Evolutionary conservation across 768 basidiomycete genomes (phyloP).

Genomic region (Hygrophoropsis aurantiaca): DNA sequence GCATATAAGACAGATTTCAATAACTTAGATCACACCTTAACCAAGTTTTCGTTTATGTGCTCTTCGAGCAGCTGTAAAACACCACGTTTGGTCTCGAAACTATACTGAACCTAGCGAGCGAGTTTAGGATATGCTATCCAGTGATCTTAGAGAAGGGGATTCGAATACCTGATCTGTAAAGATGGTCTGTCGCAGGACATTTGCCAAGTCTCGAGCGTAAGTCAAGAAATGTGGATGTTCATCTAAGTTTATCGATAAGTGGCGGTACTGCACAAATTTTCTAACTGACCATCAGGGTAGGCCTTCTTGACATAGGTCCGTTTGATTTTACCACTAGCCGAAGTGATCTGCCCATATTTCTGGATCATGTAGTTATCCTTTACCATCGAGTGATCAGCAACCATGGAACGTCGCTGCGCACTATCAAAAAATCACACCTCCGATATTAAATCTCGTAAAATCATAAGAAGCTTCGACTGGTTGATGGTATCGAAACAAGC

Average conservation of each 20-base stretch:
- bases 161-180: constrained; percentile 77
- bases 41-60: constrained; percentile 90
- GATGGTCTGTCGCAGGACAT: constrained; percentile 67
- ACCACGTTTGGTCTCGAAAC: constrained; percentile 48
- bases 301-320: constrained; percentile 62
- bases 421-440: constrained; percentile 44
- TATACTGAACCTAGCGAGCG: constrained; percentile 50
- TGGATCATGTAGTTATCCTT: constrained; percentile 77
- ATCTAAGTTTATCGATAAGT: constrained; percentile 48
- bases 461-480: constrained; percentile 78
- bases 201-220: constrained; percentile 67
- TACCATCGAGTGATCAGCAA: background rate
- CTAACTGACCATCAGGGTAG: constrained; percentile 57
- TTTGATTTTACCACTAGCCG: constrained; percentile 54
- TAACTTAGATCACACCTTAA: constrained; percentile 56
- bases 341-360: constrained; percentile 64
- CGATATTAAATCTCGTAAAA: constrained; percentile 70
- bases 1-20: background rate
- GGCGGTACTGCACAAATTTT: background rate
- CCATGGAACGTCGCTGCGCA: background rate
- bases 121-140: background rate
- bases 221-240: constrained; percentile 75
- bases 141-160: too few species aligned
- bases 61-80: constrained; percentile 78
- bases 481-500: constrained; percentile 97